phyloP scores from a whole-genome alignment of 2,329 filamentous ascomycete genomes.

The Byssoonygena ceratinophila region DNA sequence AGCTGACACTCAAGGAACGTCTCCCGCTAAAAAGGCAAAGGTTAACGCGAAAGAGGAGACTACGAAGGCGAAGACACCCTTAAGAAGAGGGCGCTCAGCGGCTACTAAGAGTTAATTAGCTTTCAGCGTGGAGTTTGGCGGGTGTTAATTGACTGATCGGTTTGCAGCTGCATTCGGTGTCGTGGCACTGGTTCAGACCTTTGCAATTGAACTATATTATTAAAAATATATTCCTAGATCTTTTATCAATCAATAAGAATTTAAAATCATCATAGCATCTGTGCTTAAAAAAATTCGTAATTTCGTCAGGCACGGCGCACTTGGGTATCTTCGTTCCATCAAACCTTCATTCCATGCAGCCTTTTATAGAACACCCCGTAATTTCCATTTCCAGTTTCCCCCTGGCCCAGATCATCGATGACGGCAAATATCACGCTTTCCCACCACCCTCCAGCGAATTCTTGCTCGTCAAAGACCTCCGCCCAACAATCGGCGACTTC shows the following conservation, averaged over 20 bases:
- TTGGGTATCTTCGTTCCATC: constrained; percentile 8
- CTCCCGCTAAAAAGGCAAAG: constrained; percentile 8
- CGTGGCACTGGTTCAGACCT: neutral
- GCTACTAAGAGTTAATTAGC: constrained; percentile 7
- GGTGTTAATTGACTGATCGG: neutral
- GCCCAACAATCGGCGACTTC: constrained; percentile 55
- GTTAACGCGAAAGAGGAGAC: neutral
- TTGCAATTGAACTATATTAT: neutral
- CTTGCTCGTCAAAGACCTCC: constrained; percentile 49
- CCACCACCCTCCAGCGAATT: constrained; percentile 58
- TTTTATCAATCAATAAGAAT: neutral
- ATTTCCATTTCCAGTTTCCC: constrained; percentile 23
- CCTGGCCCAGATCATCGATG: constrained; percentile 28
- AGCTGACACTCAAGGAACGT: neutral
- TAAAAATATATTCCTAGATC: neutral
- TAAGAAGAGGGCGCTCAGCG: constrained; percentile 16
- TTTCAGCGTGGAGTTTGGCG: neutral
- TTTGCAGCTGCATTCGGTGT: neutral
- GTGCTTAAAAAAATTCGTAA: constrained; percentile 2
- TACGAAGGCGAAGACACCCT: neutral
- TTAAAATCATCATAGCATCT: neutral
- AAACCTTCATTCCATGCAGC: constrained; percentile 25
- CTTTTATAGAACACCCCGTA: constrained; percentile 25
- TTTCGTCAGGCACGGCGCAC: neutral
- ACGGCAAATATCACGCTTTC: constrained; percentile 56